Evolutionary conservation across 768 basidiomycete genomes (phyloP), one percentile per base, ranked within the genome.

Genomic region (Tubosaeta brunneosetosa): DNA sequence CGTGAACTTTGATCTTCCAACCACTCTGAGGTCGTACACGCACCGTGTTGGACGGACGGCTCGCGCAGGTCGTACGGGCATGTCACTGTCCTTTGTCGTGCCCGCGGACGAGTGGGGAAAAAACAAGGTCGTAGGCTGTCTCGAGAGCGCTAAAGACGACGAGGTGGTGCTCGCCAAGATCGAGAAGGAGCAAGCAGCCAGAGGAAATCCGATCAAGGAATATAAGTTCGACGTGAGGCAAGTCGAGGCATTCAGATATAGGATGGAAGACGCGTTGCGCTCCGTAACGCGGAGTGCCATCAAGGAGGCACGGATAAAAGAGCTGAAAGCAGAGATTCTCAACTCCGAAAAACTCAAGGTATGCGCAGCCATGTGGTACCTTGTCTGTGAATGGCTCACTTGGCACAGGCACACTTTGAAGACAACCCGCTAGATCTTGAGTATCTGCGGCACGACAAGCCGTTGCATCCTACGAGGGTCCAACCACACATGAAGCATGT

Each of bases 311-410:
- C 76, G 94, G 60, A 77, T 97, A 43, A 95, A 94, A 69, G 95
- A 98, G 69, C 72, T 98, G 61, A 94, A 95, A 70, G 73, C 84
- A 29, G 97, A 99, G 70, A 85, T 98, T 34, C 69, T 99, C 58
- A 94, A 97, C 66, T 94, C 92, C 40, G 93, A 95, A 63, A 97
- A 94, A 71, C 81, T 98, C 44, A 97, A 97, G 82, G 94, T 94
- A 53, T 33, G 80, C 47, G 13, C 13, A 44, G 44, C 12, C 22
- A 22, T 22, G 22, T 22, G 22, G 19, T 42, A 16, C 8, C 36
- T 37, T 37, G 32, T 31, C 16, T 22, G 16, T 13, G 41, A n/a
- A 41, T 49, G 33, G 37, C 41, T 55, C 12, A 54, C 51, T 27
- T 12, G 31, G 51, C 57, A 38, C 62, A 97, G 94, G 92, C 94